Evolutionary conservation across 257 asterid genomes (phyloP).

Genomic region (Parsonsia alboflavescens): DNA sequence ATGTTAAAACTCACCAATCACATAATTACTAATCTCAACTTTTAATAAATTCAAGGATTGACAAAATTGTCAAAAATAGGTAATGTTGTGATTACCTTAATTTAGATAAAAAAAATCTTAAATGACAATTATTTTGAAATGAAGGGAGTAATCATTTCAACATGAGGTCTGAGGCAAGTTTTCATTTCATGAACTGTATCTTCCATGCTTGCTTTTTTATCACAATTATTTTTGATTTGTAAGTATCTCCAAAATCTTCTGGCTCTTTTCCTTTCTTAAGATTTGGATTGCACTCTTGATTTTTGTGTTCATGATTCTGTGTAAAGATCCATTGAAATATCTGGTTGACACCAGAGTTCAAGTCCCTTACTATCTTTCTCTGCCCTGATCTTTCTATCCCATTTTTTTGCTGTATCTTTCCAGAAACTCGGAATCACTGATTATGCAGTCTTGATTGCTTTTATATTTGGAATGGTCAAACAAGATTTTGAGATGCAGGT

Average conservation of each 20-base stretch:
- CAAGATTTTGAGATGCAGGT: slow-evolving; percentile 91
- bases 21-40: too few species aligned
- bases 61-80: too few species aligned
- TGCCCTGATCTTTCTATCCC: neutral
- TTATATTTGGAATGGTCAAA: slow-evolving; percentile 58
- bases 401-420: slow-evolving; percentile 7
- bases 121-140: too few species aligned
- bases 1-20: too few species aligned
- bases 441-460: slow-evolving; percentile 60
- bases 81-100: too few species aligned
- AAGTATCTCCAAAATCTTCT: neutral
- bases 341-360: neutral
- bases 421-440: slow-evolving; percentile 40
- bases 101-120: too few species aligned
- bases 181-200: neutral
- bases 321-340: neutral
- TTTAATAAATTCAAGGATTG: too few species aligned
- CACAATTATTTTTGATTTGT: neutral
- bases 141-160: too few species aligned
- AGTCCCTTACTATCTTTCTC: neutral
- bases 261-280: neutral
- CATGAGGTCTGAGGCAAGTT: neutral
- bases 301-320: neutral
- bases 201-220: neutral
- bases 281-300: neutral